These are phyloP conservation scores for Alternaria gansuensis DNA, from an alignment of 2,329 filamentous ascomycete genomes.

Conservation along the genomic window DNA sequence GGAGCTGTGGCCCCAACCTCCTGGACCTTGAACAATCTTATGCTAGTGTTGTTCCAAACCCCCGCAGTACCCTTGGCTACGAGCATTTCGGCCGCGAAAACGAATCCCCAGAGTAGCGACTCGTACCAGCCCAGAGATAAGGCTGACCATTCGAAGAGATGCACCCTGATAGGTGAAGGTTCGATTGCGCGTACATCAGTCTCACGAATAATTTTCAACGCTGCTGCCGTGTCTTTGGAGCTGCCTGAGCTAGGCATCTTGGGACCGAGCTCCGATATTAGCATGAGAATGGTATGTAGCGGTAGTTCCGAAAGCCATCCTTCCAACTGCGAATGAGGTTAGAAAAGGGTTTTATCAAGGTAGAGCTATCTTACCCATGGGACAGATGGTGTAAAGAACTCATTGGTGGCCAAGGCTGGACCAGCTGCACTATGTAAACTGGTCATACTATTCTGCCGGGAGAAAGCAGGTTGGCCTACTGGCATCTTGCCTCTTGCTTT, in stretches of 20 bases:
- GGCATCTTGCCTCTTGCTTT: constrained; percentile 97
- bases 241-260: constrained; percentile 60
- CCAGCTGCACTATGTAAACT: constrained; percentile 75
- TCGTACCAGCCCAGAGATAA: constrained; percentile 95
- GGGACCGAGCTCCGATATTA: constrained; percentile 70
- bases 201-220: constrained; percentile 63
- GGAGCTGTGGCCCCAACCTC: constrained; percentile 82
- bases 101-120: constrained; percentile 89
- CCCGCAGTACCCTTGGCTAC: constrained; percentile 86
- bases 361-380: constrained; percentile 67
- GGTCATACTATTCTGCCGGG: constrained; percentile 86
- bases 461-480: constrained; percentile 81
- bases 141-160: constrained; percentile 94
- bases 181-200: constrained; percentile 77
- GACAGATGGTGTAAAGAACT: constrained; percentile 78
- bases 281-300: constrained; percentile 81
- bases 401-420: constrained; percentile 64
- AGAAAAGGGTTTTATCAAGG: constrained; percentile 23
- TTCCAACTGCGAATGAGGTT: constrained; percentile 70
- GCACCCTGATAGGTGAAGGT: constrained; percentile 75
- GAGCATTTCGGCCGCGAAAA: constrained; percentile 90
- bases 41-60: constrained; percentile 90
- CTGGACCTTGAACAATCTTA: constrained; percentile 89
- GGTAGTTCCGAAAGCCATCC: constrained; percentile 92
- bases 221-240: constrained; percentile 51